Evolutionary conservation across 768 basidiomycete genomes (phyloP), one percentile per base, ranked within the genome.

Genomic region (Lepiota brunneoincarnata): DNA sequence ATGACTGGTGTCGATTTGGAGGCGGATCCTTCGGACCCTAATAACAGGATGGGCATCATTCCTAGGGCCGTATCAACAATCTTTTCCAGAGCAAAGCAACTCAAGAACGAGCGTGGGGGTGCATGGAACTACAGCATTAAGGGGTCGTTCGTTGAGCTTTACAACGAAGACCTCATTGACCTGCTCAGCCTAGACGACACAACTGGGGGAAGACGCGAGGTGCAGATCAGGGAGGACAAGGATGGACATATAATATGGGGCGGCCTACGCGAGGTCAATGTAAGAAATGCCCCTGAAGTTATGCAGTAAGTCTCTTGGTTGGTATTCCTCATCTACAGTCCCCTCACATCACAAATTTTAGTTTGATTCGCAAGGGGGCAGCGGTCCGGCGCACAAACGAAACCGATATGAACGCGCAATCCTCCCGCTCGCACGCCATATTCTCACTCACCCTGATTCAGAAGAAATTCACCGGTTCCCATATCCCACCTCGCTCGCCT

Each of bases 151-250:
- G 86, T 99, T 59, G 97, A 99, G 78, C 83, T 99, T 49, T 98
- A 99, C 73, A 98, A 99, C 71, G 97, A 99, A 74, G 97, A 99
- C 72, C 82, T 99, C 48, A 91, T 98, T 67, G 97, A 99, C 76
- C 78, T 99, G 48, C 78, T 99, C 49, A 85, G 84, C 51, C 74
- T 84, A 63, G 87, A 90, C 55, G 89, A 91, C 52, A 69, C 73
- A 6, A 75, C 72, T 31, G 84, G 81, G n/a, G 78, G 72, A 10
- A 80, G 86, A 54, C 85, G 93, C 45, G 90, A 93, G 63, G 92
- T 99, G 12, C 89, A 93, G 67, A 98, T 99, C 67, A 79, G 97
- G 58, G 97, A 99, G 75, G 95, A 96, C 69, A 95, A 96, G 69
- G 89, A 93, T 58, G 97, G 96, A 7, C 86, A 90, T 61, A 99